A percentile compares a stretch with the other conserved stretches of the same genome.
Evolutionary conservation across 139 green algal species (phyloP).

Genomic region (Astrephomene gubernaculifera): DNA sequence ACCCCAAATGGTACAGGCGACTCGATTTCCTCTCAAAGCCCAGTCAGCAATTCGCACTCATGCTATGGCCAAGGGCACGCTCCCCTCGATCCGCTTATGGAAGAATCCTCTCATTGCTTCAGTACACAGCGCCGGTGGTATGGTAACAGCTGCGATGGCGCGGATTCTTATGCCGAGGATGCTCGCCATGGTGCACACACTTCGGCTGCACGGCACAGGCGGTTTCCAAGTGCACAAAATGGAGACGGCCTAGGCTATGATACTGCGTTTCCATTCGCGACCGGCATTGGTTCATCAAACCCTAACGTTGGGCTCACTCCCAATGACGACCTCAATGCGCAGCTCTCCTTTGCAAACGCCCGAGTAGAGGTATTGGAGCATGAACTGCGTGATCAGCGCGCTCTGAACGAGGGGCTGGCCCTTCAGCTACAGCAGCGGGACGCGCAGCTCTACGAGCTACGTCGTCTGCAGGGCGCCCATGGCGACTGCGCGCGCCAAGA

Average conservation of each 20-base stretch:
- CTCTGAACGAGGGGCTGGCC: background rate
- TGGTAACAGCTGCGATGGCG: background rate
- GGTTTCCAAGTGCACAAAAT: background rate
- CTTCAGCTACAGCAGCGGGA: slow-evolving; percentile 2
- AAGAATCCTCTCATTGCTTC: background rate
- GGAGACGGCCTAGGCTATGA: too few relatives aligned
- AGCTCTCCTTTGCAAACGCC: background rate
- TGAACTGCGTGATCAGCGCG: background rate
- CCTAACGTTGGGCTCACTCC: too few relatives aligned
- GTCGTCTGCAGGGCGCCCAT: background rate
- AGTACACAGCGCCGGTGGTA: background rate
- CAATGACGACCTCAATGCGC: background rate
- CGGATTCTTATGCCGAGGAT: background rate
- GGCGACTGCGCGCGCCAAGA: background rate
- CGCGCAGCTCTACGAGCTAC: background rate
- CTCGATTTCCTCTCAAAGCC: background rate
- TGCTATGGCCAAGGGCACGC: background rate
- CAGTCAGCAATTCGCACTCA: background rate
- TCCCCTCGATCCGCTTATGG: background rate
- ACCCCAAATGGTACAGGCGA: slow-evolving; percentile 24
- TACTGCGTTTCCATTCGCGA: too few relatives aligned
- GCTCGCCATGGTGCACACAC: background rate
- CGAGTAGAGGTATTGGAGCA: background rate
- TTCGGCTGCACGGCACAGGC: background rate
- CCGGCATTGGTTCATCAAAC: too few relatives aligned